A percentile compares a stretch with the other conserved stretches of the same genome.
Conservation (phyloP, 2,329 filamentous ascomycete species). For the Neopestalotiopsis rosae region DNA sequence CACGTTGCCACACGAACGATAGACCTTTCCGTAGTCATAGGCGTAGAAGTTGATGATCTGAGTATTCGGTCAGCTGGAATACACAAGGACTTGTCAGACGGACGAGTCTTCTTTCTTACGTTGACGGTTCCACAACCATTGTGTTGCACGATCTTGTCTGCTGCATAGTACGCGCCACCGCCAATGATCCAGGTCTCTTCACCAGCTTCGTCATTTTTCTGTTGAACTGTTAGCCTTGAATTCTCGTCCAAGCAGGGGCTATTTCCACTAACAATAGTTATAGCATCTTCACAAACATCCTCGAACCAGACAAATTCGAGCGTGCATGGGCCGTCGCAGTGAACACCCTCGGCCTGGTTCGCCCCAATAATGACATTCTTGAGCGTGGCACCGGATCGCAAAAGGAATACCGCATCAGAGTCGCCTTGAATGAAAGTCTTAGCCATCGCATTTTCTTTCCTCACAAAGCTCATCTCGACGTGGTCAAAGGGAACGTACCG, state of each 20-base stretch:
- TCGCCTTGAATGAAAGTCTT: background rate
- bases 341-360: slow-evolving; percentile 50
- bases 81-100: too few relatives aligned
- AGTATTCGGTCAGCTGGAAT: too few relatives aligned
- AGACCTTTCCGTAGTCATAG: slow-evolving; percentile 54
- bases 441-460: background rate
- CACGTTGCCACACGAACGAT: slow-evolving; percentile 54
- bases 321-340: slow-evolving; percentile 50
- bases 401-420: slow-evolving; percentile 48
- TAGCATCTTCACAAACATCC: slow-evolving; percentile 52
- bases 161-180: slow-evolving; percentile 51
- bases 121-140: slow-evolving; percentile 51
- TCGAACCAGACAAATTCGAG: slow-evolving; percentile 54
- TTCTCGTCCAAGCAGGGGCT: background rate
- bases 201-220: slow-evolving; percentile 33
- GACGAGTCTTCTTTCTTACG: slow-evolving; percentile 24
- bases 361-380: slow-evolving; percentile 53
- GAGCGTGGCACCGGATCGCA: slow-evolving; percentile 47
- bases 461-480: background rate
- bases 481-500: slow-evolving; percentile 26
- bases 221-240: background rate
- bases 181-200: slow-evolving; percentile 45
- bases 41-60: slow-evolving; percentile 45
- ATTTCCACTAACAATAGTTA: slow-evolving; percentile 31
- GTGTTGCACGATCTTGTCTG: slow-evolving; percentile 53